Evolutionary conservation across 768 basidiomycete species (phyloP), one percentile per base, ranked within the genome.

Genomic region (Thelephora ganbajun): DNA sequence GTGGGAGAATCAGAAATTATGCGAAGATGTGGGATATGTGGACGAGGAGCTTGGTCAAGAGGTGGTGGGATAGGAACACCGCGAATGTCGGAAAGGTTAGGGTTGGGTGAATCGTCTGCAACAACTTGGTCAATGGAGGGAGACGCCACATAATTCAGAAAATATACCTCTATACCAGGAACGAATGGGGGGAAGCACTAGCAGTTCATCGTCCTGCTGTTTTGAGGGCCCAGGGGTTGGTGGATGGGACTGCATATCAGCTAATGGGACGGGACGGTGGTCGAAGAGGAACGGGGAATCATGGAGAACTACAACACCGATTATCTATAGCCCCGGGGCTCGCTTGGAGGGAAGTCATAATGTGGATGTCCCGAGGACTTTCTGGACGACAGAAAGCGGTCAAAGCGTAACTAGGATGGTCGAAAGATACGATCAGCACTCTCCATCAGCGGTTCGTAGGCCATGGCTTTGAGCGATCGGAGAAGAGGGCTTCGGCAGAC

Each of bases 161-260:
- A 9, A 30, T 9, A 54, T 49, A 79, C 83, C 74, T 69, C 72
- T 65, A 57, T 84, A 79, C 50, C 84, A 63, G 61, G 80, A 78
- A 44, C 79, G 77, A 48, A 85, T 83, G 43, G 80, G 72, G 35
- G 83, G 83, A 50, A 85, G 76, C 13, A 75, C 80, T 47, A 79
- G 78, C 39, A 80, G 73, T 51, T 66, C 62, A 48, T 56, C 54
- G 34, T 49, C 54, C 46, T 51, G 56, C 36, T 55, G 48, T 5
- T 14, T 16, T 14, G 18, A 22, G 26, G 26, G 26, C 26, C 3
- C 54, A 48, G 35, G 53, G 43, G 48, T 57, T 54, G 36, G 42
- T 41, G 33, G 53, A 51, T 33, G 50, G 53, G 11, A 53, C 48
- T 13, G 51, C 50, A 44, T 57, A 56, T 36, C 56, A 52, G 52